Evolutionary conservation across 805 yeast genomes (phyloP).

Genomic region (Saccharomyces kudriavzevii): DNA sequence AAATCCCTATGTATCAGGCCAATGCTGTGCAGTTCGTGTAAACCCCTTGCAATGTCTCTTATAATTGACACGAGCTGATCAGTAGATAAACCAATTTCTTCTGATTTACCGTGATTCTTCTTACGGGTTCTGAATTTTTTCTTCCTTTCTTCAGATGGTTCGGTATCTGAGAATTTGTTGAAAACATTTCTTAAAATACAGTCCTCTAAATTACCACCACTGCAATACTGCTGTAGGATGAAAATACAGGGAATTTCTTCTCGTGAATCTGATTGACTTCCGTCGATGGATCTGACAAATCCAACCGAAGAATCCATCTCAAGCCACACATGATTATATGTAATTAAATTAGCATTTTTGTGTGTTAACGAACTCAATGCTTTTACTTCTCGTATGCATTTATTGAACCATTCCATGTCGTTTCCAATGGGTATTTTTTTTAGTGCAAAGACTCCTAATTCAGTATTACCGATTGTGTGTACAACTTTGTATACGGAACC

Average conservation of each 20-base stretch:
- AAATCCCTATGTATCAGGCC: conserved; percentile 83
- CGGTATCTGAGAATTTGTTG: conserved; percentile 31
- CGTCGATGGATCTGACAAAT: conserved; percentile 14
- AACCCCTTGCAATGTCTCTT: conserved; percentile 60
- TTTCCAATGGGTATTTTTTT: conserved; percentile 81
- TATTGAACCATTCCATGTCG: conserved; percentile 56
- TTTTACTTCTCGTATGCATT: conserved; percentile 70
- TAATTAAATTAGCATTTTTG: conserved; percentile 55
- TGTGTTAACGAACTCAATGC: conserved; percentile 46
- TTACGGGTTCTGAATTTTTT: conserved; percentile 25
- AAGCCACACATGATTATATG: conserved; percentile 88
- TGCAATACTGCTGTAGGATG: conserved; percentile 79
- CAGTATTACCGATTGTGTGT: conserved; percentile 60
- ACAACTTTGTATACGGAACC: conserved; percentile 81
- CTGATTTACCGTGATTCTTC: conserved; percentile 6
- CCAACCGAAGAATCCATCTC: conserved; percentile 52
- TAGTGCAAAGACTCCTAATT: conserved; percentile 73
- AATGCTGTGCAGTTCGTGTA: conserved; percentile 59
- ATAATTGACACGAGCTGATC: conserved; percentile 63
- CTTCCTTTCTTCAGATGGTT: conserved; percentile 34
- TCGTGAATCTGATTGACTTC: conserved; percentile 8
- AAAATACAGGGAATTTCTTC: conserved; percentile 58
- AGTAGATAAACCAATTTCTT: conserved; percentile 35
- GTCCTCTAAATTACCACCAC: conserved; percentile 80
- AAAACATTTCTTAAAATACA: conserved; percentile 35